These are phyloP conservation scores for Venturiaceae sp. DNA, from an alignment of 2,329 filamentous ascomycete genomes.

Conservation along the genomic window DNA sequence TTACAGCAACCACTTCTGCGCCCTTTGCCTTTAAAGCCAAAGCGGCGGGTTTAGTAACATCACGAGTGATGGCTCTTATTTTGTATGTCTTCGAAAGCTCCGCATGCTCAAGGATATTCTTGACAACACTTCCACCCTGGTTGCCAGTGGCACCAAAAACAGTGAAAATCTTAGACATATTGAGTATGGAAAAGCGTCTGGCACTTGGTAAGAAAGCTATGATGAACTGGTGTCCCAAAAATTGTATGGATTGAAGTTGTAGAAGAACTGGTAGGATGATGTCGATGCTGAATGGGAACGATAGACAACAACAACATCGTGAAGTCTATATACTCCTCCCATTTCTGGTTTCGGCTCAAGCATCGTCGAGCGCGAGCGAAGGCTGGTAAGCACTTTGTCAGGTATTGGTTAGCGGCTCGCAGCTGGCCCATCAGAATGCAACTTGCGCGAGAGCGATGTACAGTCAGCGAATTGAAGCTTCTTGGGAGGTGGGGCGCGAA, in stretches of 20 bases:
- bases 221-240: too few species aligned
- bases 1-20: constrained; percentile 35
- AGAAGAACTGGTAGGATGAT: too few species aligned
- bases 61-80: constrained; percentile 47
- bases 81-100: constrained; percentile 37
- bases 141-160: constrained; percentile 52
- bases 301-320: not conserved
- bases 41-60: constrained; percentile 32
- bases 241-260: too few species aligned
- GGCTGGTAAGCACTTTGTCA: not conserved
- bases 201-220: too few species aligned
- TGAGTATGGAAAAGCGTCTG: not conserved
- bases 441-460: too few species aligned
- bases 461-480: too few species aligned
- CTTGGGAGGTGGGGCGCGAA: too few species aligned
- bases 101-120: constrained; percentile 30
- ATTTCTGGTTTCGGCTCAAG: not conserved
- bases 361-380: not conserved
- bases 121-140: constrained; percentile 49
- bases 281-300: not conserved
- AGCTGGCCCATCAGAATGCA: too few species aligned
- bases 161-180: constrained; percentile 36
- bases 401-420: not conserved
- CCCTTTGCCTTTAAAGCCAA: constrained; percentile 35
- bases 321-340: not conserved